A percentile compares a stretch with the other conserved stretches of the same genome.
Evolutionary conservation across 2,329 filamentous ascomycete genomes (phyloP).

Genomic region (Ceratocystis variospora): DNA sequence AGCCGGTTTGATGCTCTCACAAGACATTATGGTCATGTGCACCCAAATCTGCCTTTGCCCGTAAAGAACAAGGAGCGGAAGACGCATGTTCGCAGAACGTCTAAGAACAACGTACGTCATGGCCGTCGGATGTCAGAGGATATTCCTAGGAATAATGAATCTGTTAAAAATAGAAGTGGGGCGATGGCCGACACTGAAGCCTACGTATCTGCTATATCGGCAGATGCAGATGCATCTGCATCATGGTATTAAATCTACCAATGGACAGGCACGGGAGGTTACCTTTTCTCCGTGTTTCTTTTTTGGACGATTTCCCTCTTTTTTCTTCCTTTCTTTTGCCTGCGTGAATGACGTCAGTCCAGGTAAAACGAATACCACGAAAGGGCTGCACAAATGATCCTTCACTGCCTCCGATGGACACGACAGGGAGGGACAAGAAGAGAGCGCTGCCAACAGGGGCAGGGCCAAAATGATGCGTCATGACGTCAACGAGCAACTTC

Average conservation of each 20-base stretch:
- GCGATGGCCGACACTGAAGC: not conserved
- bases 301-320: not conserved
- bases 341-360: not conserved
- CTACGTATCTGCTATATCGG: not conserved
- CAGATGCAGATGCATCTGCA: not conserved
- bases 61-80: conserved; percentile 35
- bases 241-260: not conserved
- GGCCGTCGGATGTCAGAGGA: conserved; percentile 1
- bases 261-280: not conserved
- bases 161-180: not conserved
- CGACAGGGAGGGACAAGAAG: not conserved
- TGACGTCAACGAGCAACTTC: not conserved
- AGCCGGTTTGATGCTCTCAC: conserved; percentile 90
- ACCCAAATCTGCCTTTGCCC: conserved; percentile 75
- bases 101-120: not conserved
- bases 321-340: not conserved
- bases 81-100: conserved; percentile 3
- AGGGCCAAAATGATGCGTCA: not conserved
- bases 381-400: not conserved
- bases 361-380: not conserved
- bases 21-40: conserved; percentile 84
- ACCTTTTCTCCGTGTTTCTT: not conserved
- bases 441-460: not conserved
- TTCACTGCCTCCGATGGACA: not conserved
- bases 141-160: not conserved